Percentiles rank a stretch among this genome's conserved stretches.
phyloP scores from a whole-genome alignment of 2,329 filamentous ascomycete genomes.

The Sclerotinia glacialis region DNA sequence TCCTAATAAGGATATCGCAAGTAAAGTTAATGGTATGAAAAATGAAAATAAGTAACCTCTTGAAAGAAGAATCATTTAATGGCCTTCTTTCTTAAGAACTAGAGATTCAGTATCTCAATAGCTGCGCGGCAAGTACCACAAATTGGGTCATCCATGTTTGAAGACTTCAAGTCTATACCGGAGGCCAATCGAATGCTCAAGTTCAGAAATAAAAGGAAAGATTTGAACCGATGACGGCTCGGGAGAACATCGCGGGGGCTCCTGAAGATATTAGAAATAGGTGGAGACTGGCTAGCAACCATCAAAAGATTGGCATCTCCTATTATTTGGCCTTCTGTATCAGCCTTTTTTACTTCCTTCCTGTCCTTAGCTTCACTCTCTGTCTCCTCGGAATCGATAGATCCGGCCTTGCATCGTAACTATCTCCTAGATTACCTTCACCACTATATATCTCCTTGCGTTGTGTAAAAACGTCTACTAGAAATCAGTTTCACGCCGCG shows the following conservation, averaged over 20 bases:
- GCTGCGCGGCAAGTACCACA: background rate
- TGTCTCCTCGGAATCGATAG: no score
- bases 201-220: background rate
- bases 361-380: no score
- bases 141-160: background rate
- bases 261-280: no score
- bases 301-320: background rate
- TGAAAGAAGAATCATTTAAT: background rate
- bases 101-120: background rate
- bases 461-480: background rate
- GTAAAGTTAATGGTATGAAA: rapidly evolving
- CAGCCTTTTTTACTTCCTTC: no score
- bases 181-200: background rate
- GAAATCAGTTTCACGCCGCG: background rate
- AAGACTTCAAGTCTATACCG: background rate
- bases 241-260: background rate
- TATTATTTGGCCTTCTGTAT: no score
- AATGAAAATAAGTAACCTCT: no score
- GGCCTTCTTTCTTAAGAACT: background rate
- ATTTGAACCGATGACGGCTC: no score
- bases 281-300: background rate
- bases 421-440: no score
- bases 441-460: no score
- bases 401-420: no score
- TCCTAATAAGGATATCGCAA: no score